Evolutionary conservation across 257 asterid species (phyloP).

Genomic region (Solanum etuberosum): DNA sequence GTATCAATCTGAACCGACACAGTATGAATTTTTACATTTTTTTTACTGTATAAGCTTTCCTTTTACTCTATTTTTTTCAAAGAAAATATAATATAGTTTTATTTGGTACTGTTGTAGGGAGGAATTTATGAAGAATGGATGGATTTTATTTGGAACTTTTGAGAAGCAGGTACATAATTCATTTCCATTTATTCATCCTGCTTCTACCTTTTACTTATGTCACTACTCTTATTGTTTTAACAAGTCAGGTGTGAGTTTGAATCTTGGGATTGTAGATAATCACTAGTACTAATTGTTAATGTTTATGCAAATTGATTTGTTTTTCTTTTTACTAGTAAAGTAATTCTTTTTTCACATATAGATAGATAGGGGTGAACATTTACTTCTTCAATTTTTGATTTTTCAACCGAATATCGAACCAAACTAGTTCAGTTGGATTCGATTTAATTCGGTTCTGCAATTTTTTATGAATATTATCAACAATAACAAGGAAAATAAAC

Average conservation of each 20-base stretch:
- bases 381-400: neutral
- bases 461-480: neutral
- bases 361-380: neutral
- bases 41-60: neutral
- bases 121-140: slow-evolving; percentile 30
- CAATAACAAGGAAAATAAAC: neutral
- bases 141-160: slow-evolving; percentile 19
- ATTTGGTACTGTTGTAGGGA: slow-evolving; percentile 32
- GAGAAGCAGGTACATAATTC: slow-evolving; percentile 25
- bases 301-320: neutral
- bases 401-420: neutral
- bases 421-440: neutral
- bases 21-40: neutral
- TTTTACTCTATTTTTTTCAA: neutral
- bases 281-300: neutral
- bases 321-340: too few species aligned
- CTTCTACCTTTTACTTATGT: neutral
- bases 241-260: neutral
- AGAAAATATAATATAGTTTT: neutral
- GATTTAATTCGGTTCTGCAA: neutral
- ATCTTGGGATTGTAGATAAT: neutral
- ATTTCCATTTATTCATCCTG: neutral
- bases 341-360: neutral
- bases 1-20: slow-evolving; percentile 30
- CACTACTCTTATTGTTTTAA: neutral